Evolutionary conservation across 805 yeast species (phyloP).

Genomic region (Saturnispora kantuleensis): DNA sequence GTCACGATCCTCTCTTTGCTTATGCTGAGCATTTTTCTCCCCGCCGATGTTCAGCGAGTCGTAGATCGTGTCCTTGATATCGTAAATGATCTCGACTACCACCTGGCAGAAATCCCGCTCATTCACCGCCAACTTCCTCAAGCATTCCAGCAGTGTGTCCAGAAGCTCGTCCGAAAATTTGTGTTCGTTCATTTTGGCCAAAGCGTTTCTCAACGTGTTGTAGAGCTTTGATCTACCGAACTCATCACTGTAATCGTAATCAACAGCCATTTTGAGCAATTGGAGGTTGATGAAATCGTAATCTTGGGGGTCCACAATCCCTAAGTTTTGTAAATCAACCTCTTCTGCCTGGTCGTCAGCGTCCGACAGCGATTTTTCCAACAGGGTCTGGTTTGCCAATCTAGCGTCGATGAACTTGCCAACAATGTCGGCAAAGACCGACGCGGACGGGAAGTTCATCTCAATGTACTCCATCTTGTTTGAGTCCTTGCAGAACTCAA

Average conservation of each 20-base stretch:
- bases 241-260: conserved; percentile 83
- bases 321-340: conserved; percentile 15
- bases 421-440: conserved; percentile 53
- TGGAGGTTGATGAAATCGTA: conserved; percentile 70
- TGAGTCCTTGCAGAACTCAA: conserved; percentile 50
- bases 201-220: conserved; percentile 45
- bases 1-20: background rate
- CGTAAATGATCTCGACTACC: conserved; percentile 78
- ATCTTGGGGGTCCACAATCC: conserved; percentile 41
- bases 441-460: conserved; percentile 66
- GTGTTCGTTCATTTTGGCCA: conserved; percentile 38
- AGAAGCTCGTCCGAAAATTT: conserved; percentile 41
- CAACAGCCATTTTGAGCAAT: conserved; percentile 52
- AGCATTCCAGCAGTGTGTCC: conserved; percentile 50
- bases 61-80: conserved; percentile 59
- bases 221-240: conserved; percentile 76
- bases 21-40: background rate
- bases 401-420: conserved; percentile 47
- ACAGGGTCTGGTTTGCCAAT: conserved; percentile 15
- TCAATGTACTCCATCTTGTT: conserved; percentile 49
- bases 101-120: conserved; percentile 80
- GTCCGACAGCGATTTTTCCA: conserved; percentile 14
- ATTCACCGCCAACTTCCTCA: conserved; percentile 60
- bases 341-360: conserved; percentile 16
- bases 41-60: conserved; percentile 21